phyloP scores from a whole-genome alignment of 2,329 filamentous ascomycete genomes.

The Chaetomium strumarium region DNA sequence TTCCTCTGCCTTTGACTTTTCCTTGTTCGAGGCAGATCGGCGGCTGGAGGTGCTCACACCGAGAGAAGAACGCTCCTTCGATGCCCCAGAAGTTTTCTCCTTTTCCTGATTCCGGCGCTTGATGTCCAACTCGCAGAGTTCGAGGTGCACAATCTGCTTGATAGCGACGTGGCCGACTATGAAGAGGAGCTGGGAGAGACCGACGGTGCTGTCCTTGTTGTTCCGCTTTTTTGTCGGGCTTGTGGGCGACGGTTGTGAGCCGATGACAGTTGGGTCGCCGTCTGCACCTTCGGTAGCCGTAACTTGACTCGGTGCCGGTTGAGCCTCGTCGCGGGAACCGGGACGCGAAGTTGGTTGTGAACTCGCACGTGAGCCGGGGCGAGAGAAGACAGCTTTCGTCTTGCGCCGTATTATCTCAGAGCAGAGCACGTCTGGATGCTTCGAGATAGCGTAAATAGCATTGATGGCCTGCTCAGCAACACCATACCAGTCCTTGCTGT shows the following conservation, averaged over 20 bases:
- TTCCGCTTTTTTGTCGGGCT: constrained; percentile 38
- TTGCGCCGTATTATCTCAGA: constrained; percentile 85
- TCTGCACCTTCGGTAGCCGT: constrained; percentile 29
- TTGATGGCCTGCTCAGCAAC: constrained; percentile 94
- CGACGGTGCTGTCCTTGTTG: constrained; percentile 64
- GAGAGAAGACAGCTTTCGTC: constrained; percentile 69
- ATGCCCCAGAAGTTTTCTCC: constrained; percentile 55
- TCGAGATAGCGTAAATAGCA: constrained; percentile 89
- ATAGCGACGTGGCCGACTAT: constrained; percentile 95
- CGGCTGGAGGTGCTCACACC: constrained; percentile 30
- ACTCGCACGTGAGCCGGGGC: constrained; percentile 39
- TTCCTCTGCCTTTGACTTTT: constrained; percentile 48
- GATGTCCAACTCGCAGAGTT: constrained; percentile 96
- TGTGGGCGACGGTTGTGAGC: constrained; percentile 27
- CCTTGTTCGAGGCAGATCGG: constrained; percentile 27
- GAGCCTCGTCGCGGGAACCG: constrained; percentile 41
- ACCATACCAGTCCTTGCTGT: constrained; percentile 94
- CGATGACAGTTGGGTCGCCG: constrained; percentile 22
- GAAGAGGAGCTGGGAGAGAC: constrained; percentile 85
- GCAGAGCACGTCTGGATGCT: constrained; percentile 88
- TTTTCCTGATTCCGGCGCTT: constrained; percentile 92
- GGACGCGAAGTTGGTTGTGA: constrained; percentile 47
- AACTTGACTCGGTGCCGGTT: constrained; percentile 29
- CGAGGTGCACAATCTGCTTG: constrained; percentile 97
- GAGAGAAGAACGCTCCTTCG: constrained; percentile 33